phyloP scores from a whole-genome alignment of 495 filamentous ascomycete species.

The Rusavskia elegans region DNA sequence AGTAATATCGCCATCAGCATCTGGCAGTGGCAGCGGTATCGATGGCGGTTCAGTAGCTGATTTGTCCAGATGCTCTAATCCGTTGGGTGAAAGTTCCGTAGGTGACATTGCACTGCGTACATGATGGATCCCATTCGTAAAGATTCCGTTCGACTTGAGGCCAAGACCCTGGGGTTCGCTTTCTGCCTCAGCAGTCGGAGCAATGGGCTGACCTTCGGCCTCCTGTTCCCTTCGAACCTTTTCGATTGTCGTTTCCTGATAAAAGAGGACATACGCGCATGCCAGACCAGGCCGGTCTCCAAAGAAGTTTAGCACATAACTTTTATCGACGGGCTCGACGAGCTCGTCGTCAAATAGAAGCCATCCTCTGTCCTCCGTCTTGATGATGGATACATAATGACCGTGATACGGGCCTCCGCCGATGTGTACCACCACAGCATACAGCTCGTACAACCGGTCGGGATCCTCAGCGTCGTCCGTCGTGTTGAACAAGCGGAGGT shows the following conservation, averaged over 20 bases:
- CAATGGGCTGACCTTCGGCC: conserved; percentile 40
- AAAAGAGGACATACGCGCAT: conserved; percentile 94
- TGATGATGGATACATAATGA: conserved; percentile 95
- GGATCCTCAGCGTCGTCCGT: conserved; percentile 94
- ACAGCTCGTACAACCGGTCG: conserved; percentile 88
- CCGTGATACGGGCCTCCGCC: conserved; percentile 97
- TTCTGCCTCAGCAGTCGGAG: conserved; percentile 1
- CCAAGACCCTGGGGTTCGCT: conserved; percentile 6
- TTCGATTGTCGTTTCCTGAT: conserved; percentile 90
- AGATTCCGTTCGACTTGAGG: conserved; percentile 11
- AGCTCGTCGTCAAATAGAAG: conserved; percentile 94
- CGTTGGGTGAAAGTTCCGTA: conserved; percentile 2
- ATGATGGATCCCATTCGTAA: conserved; percentile 10
- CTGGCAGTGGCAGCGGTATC: neutral
- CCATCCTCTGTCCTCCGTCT: conserved; percentile 93
- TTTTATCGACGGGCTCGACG: conserved; percentile 93
- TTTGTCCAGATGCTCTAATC: conserved; percentile 8
- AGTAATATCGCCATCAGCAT: conserved; percentile 5
- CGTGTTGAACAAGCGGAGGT: conserved; percentile 92
- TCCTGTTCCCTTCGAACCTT: conserved; percentile 71
- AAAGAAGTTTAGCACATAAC: conserved; percentile 95
- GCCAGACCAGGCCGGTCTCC: conserved; percentile 82
- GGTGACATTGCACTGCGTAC: conserved; percentile 9
- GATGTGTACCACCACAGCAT: conserved; percentile 97
- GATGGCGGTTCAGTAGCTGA: conserved; percentile 7